Percentiles rank a stretch among this genome's conserved stretches.
Conservation (phyloP, 345 rosid genomes). For the Trapa bicornis region DNA sequence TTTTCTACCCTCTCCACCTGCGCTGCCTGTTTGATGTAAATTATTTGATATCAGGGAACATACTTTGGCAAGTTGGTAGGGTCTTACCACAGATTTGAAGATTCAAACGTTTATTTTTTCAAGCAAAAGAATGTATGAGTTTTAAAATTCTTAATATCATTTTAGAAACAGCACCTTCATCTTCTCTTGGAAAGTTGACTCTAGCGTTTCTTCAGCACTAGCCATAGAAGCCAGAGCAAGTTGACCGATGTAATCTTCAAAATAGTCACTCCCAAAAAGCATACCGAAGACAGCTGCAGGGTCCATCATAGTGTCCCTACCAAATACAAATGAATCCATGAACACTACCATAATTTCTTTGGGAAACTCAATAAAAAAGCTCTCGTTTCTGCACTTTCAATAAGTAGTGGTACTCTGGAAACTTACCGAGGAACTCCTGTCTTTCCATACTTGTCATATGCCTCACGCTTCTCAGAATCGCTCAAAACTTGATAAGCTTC, state of each 20-base stretch:
- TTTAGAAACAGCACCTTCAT: slow-evolving; percentile 33
- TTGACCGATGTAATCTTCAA: slow-evolving; percentile 88
- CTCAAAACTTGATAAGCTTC: slow-evolving; percentile 93
- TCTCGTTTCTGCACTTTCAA: not conserved
- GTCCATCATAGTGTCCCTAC: slow-evolving; percentile 78
- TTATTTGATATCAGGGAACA: slow-evolving; percentile 11
- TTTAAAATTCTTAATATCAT: not conserved
- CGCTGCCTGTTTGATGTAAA: slow-evolving; percentile 28
- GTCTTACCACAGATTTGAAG: not conserved
- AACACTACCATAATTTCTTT: not conserved
- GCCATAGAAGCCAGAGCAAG: slow-evolving; percentile 66
- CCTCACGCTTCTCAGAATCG: slow-evolving; percentile 78
- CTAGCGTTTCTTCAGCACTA: slow-evolving; percentile 38
- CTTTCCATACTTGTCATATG: slow-evolving; percentile 80
- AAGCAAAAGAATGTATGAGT: not conserved
- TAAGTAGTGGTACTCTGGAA: not conserved
- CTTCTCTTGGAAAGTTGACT: slow-evolving; percentile 47
- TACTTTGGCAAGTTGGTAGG: not conserved
- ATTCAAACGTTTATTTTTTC: not conserved
- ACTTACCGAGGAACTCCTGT: slow-evolving; percentile 71
- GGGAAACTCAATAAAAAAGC: not conserved
- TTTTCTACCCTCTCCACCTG: slow-evolving; percentile 74
- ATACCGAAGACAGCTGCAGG: slow-evolving; percentile 87
- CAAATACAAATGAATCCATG: slow-evolving; percentile 5
- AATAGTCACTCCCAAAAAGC: slow-evolving; percentile 80